Evolutionary conservation across 495 filamentous ascomycete genomes (phyloP).

Genomic region (Cetradonia linearis): DNA sequence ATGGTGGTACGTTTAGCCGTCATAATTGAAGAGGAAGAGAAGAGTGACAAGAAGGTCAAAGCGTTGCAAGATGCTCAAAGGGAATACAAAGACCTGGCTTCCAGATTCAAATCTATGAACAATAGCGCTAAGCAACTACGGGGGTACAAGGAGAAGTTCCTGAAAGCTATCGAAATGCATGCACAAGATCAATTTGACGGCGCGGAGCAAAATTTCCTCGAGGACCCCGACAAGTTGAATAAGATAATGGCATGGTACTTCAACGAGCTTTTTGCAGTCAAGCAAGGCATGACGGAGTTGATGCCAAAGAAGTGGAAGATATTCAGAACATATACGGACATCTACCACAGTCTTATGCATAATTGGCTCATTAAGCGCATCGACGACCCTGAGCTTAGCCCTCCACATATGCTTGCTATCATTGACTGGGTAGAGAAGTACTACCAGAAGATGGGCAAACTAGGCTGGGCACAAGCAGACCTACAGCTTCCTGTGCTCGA

Average conservation of each 20-base stretch:
- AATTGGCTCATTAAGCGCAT: conserved; percentile 74
- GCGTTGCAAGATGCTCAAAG: conserved; percentile 89
- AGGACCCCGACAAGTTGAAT: conserved; percentile 71
- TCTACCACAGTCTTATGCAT: conserved; percentile 92
- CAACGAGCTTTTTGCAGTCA: conserved; percentile 87
- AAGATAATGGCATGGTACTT: conserved; percentile 91
- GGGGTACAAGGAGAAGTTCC: conserved; percentile 93
- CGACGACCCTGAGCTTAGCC: conserved; percentile 66
- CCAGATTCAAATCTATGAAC: conserved; percentile 86
- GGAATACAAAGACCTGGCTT: conserved; percentile 87
- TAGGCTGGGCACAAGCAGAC: conserved; percentile 64
- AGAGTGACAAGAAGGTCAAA: conserved; percentile 80
- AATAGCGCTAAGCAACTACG: conserved; percentile 82
- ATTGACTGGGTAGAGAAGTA: conserved; percentile 94
- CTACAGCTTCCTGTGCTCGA: conserved; percentile 77
- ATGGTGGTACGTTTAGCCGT: conserved; percentile 85
- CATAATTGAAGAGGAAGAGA: conserved; percentile 90
- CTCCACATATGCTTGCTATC: conserved; percentile 75
- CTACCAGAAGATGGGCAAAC: conserved; percentile 85
- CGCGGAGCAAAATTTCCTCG: conserved; percentile 63
- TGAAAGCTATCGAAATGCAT: conserved; percentile 64
- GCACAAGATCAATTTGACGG: conserved; percentile 66
- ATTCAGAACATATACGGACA: conserved; percentile 74
- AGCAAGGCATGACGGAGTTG: conserved; percentile 75
- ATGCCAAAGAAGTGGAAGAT: conserved; percentile 98